Base-by-base conservation (phyloP, 1,284 basidiomycete genomes). In the Apiotrichum sp. region DNA sequence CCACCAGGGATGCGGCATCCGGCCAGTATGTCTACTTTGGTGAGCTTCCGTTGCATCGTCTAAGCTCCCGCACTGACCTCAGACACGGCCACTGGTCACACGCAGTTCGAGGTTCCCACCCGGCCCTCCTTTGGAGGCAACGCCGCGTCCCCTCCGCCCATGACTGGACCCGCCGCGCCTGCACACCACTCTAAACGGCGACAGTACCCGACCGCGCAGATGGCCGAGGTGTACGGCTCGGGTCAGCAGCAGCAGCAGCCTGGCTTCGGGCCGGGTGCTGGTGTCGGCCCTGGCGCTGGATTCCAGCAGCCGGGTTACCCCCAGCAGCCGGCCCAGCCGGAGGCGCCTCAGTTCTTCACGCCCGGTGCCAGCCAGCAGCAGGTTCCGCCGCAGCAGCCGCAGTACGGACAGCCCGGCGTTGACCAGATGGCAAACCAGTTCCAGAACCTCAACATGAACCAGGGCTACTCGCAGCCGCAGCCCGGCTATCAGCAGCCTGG, bases 191-290 rank as follows among this genome's bases (percentile, higher is more conserved):
- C 58, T n/a, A 91, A 89, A 78, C 84, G 90, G 64, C 85, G 91
- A 50, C 89, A 93, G 74, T 95, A 95, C 75, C 91, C 92, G 48
- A 84, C 88, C 6, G 89, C 87, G 10, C 88, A 93, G 75, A 89
- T 75, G 53, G 69, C 88, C 3, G 87, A 92, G 69, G 86, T 83
- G 3, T 93, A 93, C 74, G 86, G 86, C 36, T 62, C 54, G 31
- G 57, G 62, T 5, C 71, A 31, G 13, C 55, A 47, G 50, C 51
- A 14, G 47, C 52, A 52, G 68, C 65, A 51, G 61, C 38, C 68
- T 69, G 33, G 73, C 73, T 51, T 46, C 46, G 58, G 33, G 22
- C 22, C 22, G 11, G 48, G 56, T 40, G 57, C 57, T 10, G 45
- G 43, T 13, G 45, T 34, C 11, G 47, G 47, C 10, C 47, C 47